Conservation (phyloP, 306 rosid species). For the Citrullus colocynthis region DNA sequence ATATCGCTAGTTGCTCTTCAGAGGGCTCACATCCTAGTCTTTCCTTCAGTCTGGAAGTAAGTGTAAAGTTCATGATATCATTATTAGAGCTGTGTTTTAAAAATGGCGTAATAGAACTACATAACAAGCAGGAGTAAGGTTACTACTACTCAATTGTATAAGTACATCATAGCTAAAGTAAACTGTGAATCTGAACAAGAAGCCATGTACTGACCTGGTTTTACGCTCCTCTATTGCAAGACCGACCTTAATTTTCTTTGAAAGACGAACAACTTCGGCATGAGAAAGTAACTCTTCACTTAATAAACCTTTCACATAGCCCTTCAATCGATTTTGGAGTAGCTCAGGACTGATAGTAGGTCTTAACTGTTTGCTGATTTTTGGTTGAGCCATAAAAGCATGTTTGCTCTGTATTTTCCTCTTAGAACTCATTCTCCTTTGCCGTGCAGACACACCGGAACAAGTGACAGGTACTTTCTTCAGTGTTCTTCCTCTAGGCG, state of each 20-base stretch:
- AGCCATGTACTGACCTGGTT: slow-evolving; percentile 33
- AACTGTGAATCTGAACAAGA: background rate
- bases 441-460: slow-evolving; percentile 97
- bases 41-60: slow-evolving; percentile 54
- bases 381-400: slow-evolving; percentile 20
- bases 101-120: background rate
- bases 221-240: slow-evolving; percentile 64
- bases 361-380: slow-evolving; percentile 27
- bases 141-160: background rate
- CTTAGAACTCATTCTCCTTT: slow-evolving; percentile 54
- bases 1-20: slow-evolving; percentile 66
- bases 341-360: slow-evolving; percentile 35
- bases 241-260: slow-evolving; percentile 71
- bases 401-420: slow-evolving; percentile 27
- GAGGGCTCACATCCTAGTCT: slow-evolving; percentile 85
- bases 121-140: too few species aligned
- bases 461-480: slow-evolving; percentile 51
- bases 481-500: slow-evolving; percentile 10
- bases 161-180: background rate
- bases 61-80: background rate
- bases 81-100: background rate
- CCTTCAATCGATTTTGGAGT: slow-evolving; percentile 48
- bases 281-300: slow-evolving; percentile 72
- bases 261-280: slow-evolving; percentile 70
- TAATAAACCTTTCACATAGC: slow-evolving; percentile 62